phyloP scores from a whole-genome alignment of 164 flowering plant species.

The Umbilicus rupestris region DNA sequence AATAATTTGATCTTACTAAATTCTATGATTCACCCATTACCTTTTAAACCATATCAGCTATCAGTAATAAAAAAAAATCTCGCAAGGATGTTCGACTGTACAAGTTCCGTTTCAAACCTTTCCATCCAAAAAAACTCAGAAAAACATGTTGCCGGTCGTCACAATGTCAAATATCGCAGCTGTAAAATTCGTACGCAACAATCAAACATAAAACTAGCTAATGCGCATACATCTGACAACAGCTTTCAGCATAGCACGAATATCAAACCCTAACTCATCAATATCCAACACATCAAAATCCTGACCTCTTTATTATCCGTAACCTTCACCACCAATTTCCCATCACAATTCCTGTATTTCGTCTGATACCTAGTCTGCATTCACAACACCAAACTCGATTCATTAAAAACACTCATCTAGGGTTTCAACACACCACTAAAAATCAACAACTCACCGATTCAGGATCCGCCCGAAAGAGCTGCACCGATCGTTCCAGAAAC shows the following conservation, averaged over 20 bases:
- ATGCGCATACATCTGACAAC: too few relatives aligned
- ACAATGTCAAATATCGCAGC: background rate
- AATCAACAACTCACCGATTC: slow-evolving; percentile 39
- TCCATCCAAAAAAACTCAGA: background rate
- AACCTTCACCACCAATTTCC: slow-evolving; percentile 90
- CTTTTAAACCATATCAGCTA: too few relatives aligned
- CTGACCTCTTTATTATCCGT: slow-evolving; percentile 83
- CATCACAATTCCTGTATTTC: slow-evolving; percentile 90
- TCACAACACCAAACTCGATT: slow-evolving; percentile 8
- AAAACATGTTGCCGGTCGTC: background rate
- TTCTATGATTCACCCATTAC: too few relatives aligned
- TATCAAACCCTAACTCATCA: too few relatives aligned
- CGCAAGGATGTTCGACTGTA: too few relatives aligned
- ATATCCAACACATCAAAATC: background rate
- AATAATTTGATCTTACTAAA: too few relatives aligned
- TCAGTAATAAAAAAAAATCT: too few relatives aligned
- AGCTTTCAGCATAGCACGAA: too few relatives aligned
- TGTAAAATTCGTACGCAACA: background rate
- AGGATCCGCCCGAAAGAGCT: slow-evolving; percentile 79
- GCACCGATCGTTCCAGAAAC: slow-evolving; percentile 81
- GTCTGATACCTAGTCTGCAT: slow-evolving; percentile 61
- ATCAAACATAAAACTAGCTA: background rate
- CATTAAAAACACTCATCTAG: background rate
- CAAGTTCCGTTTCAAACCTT: background rate
- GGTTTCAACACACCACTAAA: background rate